Percentiles rank a stretch among this genome's conserved stretches.
These are phyloP conservation scores for Macrophomina phaseolina DNA, from an alignment of 2,329 filamentous ascomycete genomes.

Conservation along the genomic window DNA sequence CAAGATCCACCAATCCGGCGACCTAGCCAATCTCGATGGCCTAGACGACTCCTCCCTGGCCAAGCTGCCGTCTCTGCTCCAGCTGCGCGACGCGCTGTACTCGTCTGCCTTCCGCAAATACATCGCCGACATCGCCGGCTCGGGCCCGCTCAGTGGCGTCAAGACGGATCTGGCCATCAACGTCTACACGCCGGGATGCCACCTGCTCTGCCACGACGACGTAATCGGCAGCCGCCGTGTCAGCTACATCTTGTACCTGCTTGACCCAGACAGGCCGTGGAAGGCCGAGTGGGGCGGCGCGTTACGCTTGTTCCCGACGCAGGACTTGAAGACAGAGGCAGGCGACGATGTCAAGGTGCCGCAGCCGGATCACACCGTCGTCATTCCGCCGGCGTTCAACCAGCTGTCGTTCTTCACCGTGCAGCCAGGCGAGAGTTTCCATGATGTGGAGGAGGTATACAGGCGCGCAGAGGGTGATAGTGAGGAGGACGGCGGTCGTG, in stretches of 20 bases:
- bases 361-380: slow-evolving; percentile 75
- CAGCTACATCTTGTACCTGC: slow-evolving; percentile 96
- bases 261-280: slow-evolving; percentile 90
- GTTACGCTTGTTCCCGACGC: slow-evolving; percentile 80
- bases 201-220: slow-evolving; percentile 95
- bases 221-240: slow-evolving; percentile 96
- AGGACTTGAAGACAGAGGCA: slow-evolving; percentile 67
- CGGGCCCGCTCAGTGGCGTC: slow-evolving; percentile 83
- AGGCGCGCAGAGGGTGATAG: slow-evolving; percentile 64
- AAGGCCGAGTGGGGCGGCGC: slow-evolving; percentile 91
- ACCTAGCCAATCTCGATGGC: slow-evolving; percentile 94
- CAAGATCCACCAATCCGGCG: slow-evolving; percentile 98
- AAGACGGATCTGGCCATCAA: slow-evolving; percentile 99
- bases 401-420: slow-evolving; percentile 98
- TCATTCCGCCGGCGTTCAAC: slow-evolving; percentile 94
- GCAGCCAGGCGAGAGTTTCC: slow-evolving; percentile 97
- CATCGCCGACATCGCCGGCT: slow-evolving; percentile 82
- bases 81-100: slow-evolving; percentile 93
- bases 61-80: slow-evolving; percentile 86
- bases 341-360: slow-evolving; percentile 81
- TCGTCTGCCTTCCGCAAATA: slow-evolving; percentile 88
- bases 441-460: slow-evolving; percentile 98
- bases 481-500: slow-evolving; percentile 72
- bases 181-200: slow-evolving; percentile 94
- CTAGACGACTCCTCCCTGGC: slow-evolving; percentile 84